These are phyloP conservation scores for Albatrellus ellisii DNA, from an alignment of 768 basidiomycete species.

Conservation along the genomic window DNA sequence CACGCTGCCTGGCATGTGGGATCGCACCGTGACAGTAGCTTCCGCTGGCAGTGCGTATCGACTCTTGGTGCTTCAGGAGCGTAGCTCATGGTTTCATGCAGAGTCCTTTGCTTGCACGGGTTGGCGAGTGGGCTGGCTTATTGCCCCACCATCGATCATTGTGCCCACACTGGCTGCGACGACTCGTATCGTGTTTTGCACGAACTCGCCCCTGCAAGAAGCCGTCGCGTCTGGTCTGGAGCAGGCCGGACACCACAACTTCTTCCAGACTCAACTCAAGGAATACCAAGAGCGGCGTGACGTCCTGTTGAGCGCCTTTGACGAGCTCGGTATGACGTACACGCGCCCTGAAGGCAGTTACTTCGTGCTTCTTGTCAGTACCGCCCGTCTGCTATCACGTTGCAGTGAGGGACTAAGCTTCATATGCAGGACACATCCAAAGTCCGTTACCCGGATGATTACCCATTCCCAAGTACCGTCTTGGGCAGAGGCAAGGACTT, in stretches of 20 bases:
- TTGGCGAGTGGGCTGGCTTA: constrained; percentile 95
- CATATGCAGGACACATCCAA: constrained; percentile 53
- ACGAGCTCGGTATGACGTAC: constrained; percentile 72
- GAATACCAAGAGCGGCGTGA: constrained; percentile 76
- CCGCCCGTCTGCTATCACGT: neutral
- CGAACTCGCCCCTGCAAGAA: constrained; percentile 91
- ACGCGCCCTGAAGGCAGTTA: constrained; percentile 85
- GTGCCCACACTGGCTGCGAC: constrained; percentile 79
- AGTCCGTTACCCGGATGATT: constrained; percentile 73
- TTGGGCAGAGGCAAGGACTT: constrained; percentile 81
- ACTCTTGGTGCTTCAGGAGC: neutral
- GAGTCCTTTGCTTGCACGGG: constrained; percentile 96
- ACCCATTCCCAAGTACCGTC: constrained; percentile 66
- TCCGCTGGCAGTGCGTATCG: constrained; percentile 74
- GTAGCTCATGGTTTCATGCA: constrained; percentile 19
- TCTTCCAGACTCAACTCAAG: constrained; percentile 61
- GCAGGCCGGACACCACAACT: constrained; percentile 52
- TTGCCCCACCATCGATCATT: constrained; percentile 76
- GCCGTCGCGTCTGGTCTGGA: constrained; percentile 87
- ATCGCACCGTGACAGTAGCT: constrained; percentile 89
- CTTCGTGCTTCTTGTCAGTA: constrained; percentile 70
- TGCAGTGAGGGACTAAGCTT: too few species aligned
- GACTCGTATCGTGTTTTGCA: constrained; percentile 92
- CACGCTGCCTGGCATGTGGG: constrained; percentile 96
- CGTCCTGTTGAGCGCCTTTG: constrained; percentile 69